Evolutionary conservation across 164 flowering plant species (phyloP), one percentile per base, ranked within the genome.

Genomic region (Berberis thunbergii): DNA sequence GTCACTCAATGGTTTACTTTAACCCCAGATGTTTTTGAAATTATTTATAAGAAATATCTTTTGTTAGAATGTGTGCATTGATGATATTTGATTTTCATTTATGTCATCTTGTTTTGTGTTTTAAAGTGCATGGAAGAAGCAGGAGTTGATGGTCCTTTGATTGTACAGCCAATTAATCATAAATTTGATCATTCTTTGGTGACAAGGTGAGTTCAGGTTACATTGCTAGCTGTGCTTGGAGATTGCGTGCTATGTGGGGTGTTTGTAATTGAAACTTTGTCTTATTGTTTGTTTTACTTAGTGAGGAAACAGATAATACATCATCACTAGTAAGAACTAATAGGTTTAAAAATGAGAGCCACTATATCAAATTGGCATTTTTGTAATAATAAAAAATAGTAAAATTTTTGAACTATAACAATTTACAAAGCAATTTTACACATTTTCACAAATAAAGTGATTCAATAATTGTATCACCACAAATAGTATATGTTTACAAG

Each of bases 101-200:
- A 7, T 41, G 1, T 8, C 38, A 54, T 13, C 7, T 42, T 67
- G 58, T 38, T 49, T 63, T 69, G 42, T 54, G 48, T 55, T 4
- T 26, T 50, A 50, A 79, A 88, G 98, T 81, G 81, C 65, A 88
- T 93, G 98, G 88, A 73, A 68, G 89, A 86, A 65, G 97, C 98
- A 55, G 81, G 83, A 43, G 97, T 93, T 38, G 89, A 90, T 75
- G 97, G 96, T 63, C 97, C 98, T 12, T 76, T 93, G 54, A 86
- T 93, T 69, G 97, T 93, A 54, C 98, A 93, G 77, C 98, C 98
- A 10, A 93, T 93, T 46, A 90, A 90, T 75, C 96, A 90, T 69
- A 88, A 81, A 73, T 93, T 88, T 81, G 97, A 90, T 70, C 98
- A 93, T 77, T 90, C 97, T 64, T 72, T 80, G 44, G 90, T 90